These are phyloP conservation scores for Chalciporus sp. DNA, from an alignment of 1,284 basidiomycete species.

Conservation along the genomic window DNA sequence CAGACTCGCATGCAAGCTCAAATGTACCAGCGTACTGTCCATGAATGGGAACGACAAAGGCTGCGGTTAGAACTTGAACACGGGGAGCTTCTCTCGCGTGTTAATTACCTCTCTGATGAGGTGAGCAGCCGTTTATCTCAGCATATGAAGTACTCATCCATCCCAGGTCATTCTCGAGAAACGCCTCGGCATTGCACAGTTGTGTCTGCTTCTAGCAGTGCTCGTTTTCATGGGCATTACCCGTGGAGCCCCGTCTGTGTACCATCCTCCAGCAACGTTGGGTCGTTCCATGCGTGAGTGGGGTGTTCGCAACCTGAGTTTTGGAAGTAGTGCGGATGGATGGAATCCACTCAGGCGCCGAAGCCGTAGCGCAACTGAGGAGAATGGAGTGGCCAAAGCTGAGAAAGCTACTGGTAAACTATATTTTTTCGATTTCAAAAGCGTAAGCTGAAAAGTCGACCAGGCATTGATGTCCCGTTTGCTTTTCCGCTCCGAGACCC, in stretches of 20 bases:
- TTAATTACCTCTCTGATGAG: slow-evolving; percentile 77
- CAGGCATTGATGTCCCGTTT: background rate
- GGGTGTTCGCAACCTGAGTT: slow-evolving; percentile 55
- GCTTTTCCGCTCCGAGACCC: background rate
- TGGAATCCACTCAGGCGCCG: slow-evolving; percentile 37
- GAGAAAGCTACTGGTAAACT: slow-evolving; percentile 18
- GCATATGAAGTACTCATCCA: slow-evolving; percentile 1
- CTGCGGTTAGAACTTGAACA: slow-evolving; percentile 71
- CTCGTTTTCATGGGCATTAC: slow-evolving; percentile 85
- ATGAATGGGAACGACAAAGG: slow-evolving; percentile 73
- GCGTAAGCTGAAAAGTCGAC: slow-evolving; percentile 2
- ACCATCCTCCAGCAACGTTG: slow-evolving; percentile 10
- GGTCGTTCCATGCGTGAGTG: slow-evolving; percentile 48
- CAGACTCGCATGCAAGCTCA: slow-evolving; percentile 70
- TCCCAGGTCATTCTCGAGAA: slow-evolving; percentile 79
- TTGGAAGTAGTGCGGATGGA: slow-evolving; percentile 43
- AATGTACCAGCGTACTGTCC: slow-evolving; percentile 63
- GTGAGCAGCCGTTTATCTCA: slow-evolving; percentile 39
- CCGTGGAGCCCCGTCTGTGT: slow-evolving; percentile 49
- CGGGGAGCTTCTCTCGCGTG: slow-evolving; percentile 60
- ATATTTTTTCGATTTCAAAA: slow-evolving; percentile 2
- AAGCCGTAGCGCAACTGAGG: slow-evolving; percentile 37
- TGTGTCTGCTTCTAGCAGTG: slow-evolving; percentile 76
- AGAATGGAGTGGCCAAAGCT: slow-evolving; percentile 3
- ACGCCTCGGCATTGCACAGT: slow-evolving; percentile 79